phyloP scores from a whole-genome alignment of 306 rosid species.

The Cucurbita argyrosperma region DNA sequence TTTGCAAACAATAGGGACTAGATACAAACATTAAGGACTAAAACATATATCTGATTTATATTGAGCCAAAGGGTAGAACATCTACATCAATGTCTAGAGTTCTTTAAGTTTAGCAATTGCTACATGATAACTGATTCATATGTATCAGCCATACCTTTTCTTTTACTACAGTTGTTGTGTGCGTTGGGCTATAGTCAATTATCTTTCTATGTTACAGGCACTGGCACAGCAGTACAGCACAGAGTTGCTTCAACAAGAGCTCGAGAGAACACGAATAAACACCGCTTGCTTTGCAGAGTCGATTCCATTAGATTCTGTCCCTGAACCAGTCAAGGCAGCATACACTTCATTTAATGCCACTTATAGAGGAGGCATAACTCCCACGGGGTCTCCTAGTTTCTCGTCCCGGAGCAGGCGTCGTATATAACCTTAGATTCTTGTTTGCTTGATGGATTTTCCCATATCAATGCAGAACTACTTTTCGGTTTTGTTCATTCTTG shows the following conservation, averaged over 20 bases:
- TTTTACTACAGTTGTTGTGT: background rate
- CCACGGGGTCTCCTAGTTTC: slow-evolving; percentile 51
- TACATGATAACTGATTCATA: background rate
- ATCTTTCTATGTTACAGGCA: slow-evolving; percentile 35
- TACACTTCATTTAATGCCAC: slow-evolving; percentile 56
- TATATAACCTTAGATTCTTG: slow-evolving; percentile 14
- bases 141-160: background rate
- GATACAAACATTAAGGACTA: too few relatives aligned
- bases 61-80: background rate
- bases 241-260: slow-evolving; percentile 75
- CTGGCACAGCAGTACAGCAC: slow-evolving; percentile 87
- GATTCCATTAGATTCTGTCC: slow-evolving; percentile 54
- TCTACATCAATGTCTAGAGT: background rate
- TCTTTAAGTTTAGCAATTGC: background rate
- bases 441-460: slow-evolving; percentile 14
- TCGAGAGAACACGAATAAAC: slow-evolving; percentile 90
- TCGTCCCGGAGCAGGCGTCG: slow-evolving; percentile 58
- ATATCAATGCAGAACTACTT: background rate
- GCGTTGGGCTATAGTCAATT: background rate
- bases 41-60: background rate
- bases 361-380: slow-evolving; percentile 36
- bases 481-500: background rate
- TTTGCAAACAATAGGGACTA: too few relatives aligned
- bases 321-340: slow-evolving; percentile 63
- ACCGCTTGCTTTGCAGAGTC: slow-evolving; percentile 86